Evolutionary conservation across 176 grass and related monocot species (phyloP), one percentile per base, ranked within the genome.

Genomic region (Zea luxurians): DNA sequence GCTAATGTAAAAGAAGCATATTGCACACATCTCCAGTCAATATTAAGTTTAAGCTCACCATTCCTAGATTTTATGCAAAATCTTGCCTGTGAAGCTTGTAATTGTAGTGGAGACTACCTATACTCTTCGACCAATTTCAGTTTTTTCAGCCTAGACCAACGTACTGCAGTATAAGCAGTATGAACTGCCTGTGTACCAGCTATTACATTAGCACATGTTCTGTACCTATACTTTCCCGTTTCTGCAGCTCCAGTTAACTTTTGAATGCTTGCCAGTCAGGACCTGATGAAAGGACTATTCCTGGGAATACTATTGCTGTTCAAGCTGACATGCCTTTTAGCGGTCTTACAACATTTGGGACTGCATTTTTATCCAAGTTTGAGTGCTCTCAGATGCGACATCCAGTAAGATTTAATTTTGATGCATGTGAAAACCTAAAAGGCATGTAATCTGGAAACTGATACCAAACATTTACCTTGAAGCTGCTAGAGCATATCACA

Each of bases 301-400:
- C 96, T 70, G 92, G 96, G 40, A 99, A 96, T 80, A 99, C 92
- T 64, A 63, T 99, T 80, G 96, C 96, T 72, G 96, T 99, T 73
- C 92, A 99, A 87, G 96, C 96, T 10, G 96, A 99, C 68, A 96
- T 99, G 96, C 96, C 96, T 83, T 99, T 77, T 68, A 89, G 84
- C 61, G 96, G 96, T 82, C 90, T 99, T 61, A 99, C 92, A 48
- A 92, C 90, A 83, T 99, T 93, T 77, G 96, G 96, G 58, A 93
- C 86, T 68, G 75, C 96, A 13, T 99, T 99, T 86, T 78, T 99
- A n/a, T 99, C 92, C n/a, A 99, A 99, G 75, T 99, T 99, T 13
- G 90, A 99, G 83, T 99, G 96, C 84, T 99, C 96, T 73, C 96
- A 99, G 85, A 99, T 99, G 90, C 96, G 88, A 65, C 92, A 99